A percentile compares a stretch with the other conserved stretches of the same genome.
phyloP scores from a whole-genome alignment of 2,329 filamentous ascomycete species.

The Colletotrichum sp. region DNA sequence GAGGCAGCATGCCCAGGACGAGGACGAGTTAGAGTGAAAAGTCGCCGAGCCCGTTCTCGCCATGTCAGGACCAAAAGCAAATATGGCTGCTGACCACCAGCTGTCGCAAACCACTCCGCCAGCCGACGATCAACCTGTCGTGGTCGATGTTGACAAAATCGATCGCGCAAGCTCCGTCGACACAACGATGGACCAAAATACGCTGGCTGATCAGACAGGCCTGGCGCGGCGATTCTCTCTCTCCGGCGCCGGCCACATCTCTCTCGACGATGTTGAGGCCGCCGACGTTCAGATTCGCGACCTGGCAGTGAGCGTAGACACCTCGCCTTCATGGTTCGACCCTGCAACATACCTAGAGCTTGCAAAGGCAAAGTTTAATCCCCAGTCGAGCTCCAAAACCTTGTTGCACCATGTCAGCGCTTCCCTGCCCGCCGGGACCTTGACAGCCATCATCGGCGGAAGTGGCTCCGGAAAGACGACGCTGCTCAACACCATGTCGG shows the following conservation, averaged over 20 bases:
- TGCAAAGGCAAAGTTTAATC: slow-evolving; percentile 40
- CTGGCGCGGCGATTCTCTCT: slow-evolving; percentile 29
- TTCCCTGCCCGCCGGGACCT: slow-evolving; percentile 65
- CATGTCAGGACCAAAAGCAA: background rate
- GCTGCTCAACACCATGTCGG: slow-evolving; percentile 73
- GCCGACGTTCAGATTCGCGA: slow-evolving; percentile 59
- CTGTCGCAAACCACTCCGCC: background rate
- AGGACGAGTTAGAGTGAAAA: background rate
- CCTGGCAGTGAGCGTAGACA: slow-evolving; percentile 62
- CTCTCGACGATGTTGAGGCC: slow-evolving; percentile 58
- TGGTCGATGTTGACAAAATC: slow-evolving; percentile 32
- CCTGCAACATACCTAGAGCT: slow-evolving; percentile 50
- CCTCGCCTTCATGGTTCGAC: slow-evolving; percentile 58
- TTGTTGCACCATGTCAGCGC: slow-evolving; percentile 70
- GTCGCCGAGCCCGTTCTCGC: background rate
- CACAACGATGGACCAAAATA: slow-evolving; percentile 28
- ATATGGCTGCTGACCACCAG: background rate
- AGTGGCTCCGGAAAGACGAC: slow-evolving; percentile 78
- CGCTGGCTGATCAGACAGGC: slow-evolving; percentile 9
- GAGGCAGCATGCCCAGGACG: background rate
- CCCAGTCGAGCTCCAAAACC: slow-evolving; percentile 44
- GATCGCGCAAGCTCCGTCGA: slow-evolving; percentile 37
- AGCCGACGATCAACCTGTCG: background rate
- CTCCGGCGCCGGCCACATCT: slow-evolving; percentile 40
- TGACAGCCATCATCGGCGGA: slow-evolving; percentile 79